A percentile compares a stretch with the other conserved stretches of the same genome.
Evolutionary conservation across 1,284 basidiomycete species (phyloP).

Genomic region (Anthracocystis walkeri): DNA sequence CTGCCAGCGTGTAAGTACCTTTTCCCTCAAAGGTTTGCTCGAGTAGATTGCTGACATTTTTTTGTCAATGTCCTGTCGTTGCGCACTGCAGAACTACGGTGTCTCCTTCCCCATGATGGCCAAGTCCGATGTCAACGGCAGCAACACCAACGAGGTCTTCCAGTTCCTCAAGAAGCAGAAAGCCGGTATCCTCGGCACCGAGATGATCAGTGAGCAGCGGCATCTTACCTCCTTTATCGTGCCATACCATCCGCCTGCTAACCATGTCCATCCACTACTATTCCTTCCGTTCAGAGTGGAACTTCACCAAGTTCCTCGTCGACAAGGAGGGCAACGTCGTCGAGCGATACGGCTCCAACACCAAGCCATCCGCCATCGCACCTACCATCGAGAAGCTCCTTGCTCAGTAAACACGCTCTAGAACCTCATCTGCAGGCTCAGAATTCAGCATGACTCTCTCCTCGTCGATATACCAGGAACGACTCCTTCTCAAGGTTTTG

Average conservation of each 20-base stretch:
- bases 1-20: conserved; percentile 58
- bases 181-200: conserved; percentile 78
- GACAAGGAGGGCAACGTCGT: conserved; percentile 77
- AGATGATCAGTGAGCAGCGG: conserved; percentile 74
- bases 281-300: conserved; percentile 70
- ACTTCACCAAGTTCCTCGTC: conserved; percentile 72
- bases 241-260: not conserved
- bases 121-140: conserved; percentile 84
- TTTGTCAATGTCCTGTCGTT: not conserved
- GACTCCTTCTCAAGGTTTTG: conserved; percentile 15
- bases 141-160: conserved; percentile 81
- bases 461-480: not conserved
- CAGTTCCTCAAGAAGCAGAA: conserved; percentile 86
- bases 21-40: not conserved
- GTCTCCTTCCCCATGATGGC: conserved; percentile 68
- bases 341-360: conserved; percentile 83
- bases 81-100: conserved; percentile 63
- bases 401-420: conserved; percentile 13
- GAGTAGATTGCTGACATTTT: not conserved
- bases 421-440: not conserved
- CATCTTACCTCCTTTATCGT: not conserved
- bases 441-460: not conserved
- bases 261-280: not conserved
- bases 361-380: conserved; percentile 78
- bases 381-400: conserved; percentile 75